Conservation (phyloP, 257 asterid species). For the Solanum tarijense region DNA sequence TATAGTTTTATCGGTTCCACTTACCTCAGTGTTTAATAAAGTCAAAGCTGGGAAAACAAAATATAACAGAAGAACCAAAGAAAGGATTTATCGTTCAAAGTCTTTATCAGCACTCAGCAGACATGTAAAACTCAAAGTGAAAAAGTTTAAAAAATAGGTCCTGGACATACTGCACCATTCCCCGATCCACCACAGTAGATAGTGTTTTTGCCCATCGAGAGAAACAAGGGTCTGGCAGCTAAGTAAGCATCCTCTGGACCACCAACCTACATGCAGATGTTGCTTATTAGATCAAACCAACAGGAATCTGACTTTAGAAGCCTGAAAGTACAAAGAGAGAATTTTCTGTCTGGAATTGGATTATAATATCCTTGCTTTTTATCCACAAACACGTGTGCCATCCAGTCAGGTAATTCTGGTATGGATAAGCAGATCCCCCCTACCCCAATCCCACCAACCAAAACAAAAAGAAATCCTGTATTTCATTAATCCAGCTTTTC, state of each 20-base stretch:
- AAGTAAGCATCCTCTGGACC: slow-evolving; percentile 70
- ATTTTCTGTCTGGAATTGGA: neutral
- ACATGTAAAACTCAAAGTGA: neutral
- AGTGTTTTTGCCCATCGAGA: slow-evolving; percentile 80
- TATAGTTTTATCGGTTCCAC: neutral
- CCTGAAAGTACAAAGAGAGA: neutral
- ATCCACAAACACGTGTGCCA: neutral
- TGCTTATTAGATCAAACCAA: slow-evolving; percentile 1
- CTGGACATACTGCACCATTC: slow-evolving; percentile 70
- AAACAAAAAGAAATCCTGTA: neutral
- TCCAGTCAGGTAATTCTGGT: neutral
- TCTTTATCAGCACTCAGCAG: neutral
- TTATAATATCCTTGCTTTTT: neutral
- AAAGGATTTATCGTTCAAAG: neutral
- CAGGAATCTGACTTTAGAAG: neutral
- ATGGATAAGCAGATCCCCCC: neutral
- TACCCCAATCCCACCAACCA: neutral
- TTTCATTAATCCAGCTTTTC: neutral
- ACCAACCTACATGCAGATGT: slow-evolving; percentile 56
- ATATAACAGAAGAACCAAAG: neutral
- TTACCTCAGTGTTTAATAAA: neutral
- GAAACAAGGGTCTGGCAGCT: slow-evolving; percentile 68
- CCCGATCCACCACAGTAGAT: slow-evolving; percentile 97
- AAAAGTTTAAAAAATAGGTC: neutral
- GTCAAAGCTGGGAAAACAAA: neutral